These are phyloP conservation scores for Lagenaria siceraria DNA, from an alignment of 306 rosid species.

Conservation along the genomic window DNA sequence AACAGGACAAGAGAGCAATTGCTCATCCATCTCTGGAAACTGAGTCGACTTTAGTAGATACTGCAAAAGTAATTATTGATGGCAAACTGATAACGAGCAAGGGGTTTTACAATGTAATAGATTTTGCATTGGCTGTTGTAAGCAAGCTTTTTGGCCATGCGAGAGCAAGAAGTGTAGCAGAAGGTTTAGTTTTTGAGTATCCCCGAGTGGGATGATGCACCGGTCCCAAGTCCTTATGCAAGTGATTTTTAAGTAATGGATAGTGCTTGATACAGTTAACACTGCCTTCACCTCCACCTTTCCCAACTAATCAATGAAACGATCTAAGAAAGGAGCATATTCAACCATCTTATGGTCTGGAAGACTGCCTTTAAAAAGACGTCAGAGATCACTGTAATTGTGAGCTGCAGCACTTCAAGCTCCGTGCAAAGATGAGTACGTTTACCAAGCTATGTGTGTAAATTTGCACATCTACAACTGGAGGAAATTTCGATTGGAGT, in stretches of 20 bases:
- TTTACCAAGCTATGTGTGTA: neutral
- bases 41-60: slow-evolving; percentile 27
- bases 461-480: neutral
- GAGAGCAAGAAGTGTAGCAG: slow-evolving; percentile 94
- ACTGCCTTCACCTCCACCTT: neutral
- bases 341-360: neutral
- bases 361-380: neutral
- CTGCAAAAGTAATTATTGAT: slow-evolving; percentile 65
- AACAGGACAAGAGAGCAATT: slow-evolving; percentile 55
- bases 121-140: slow-evolving; percentile 69
- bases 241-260: neutral
- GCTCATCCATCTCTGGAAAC: slow-evolving; percentile 40
- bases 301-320: neutral
- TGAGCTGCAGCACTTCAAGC: neutral
- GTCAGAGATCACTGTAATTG: neutral
- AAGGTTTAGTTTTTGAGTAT: slow-evolving; percentile 76
- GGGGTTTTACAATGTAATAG: slow-evolving; percentile 60
- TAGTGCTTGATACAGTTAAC: neutral
- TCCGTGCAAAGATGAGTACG: neutral
- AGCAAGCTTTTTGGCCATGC: slow-evolving; percentile 68
- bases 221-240: slow-evolving; percentile 3
- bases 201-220: slow-evolving; percentile 26
- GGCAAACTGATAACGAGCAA: slow-evolving; percentile 76
- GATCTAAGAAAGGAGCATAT: neutral
- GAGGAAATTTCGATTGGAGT: neutral